Conservation (phyloP, 495 filamentous ascomycete species). For the Bombardia bombarda region DNA sequence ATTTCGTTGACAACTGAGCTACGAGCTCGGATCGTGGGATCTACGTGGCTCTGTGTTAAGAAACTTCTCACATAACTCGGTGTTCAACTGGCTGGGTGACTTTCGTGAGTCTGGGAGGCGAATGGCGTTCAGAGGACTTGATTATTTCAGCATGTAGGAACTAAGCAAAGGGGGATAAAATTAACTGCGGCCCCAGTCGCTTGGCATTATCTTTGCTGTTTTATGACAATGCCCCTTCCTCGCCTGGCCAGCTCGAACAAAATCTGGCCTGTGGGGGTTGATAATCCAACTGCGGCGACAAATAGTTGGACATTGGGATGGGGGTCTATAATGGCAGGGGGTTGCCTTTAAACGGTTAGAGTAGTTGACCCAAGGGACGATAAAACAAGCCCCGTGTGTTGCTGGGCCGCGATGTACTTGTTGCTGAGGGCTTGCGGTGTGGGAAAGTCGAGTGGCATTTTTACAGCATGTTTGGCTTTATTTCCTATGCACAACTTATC, state of each 20-base stretch:
- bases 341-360: neutral
- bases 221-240: neutral
- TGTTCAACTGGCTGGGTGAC: slow-evolving; percentile 29
- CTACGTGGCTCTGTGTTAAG: slow-evolving; percentile 14
- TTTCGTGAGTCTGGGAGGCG: slow-evolving; percentile 26
- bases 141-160: slow-evolving; percentile 21
- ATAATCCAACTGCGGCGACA: too few species aligned
- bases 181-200: slow-evolving; percentile 2
- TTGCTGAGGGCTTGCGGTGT: too few species aligned
- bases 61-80: slow-evolving; percentile 24
- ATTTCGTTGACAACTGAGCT: slow-evolving; percentile 21
- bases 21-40: slow-evolving; percentile 11
- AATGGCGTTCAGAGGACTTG: slow-evolving; percentile 25
- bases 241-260: too few species aligned
- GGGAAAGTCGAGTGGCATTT: too few species aligned
- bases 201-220: neutral
- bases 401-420: neutral
- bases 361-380: neutral
- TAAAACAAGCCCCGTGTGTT: neutral
- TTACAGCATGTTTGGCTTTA: too few species aligned
- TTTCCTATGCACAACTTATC: too few species aligned
- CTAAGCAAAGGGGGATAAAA: slow-evolving; percentile 14
- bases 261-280: too few species aligned
- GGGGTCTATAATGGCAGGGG: neutral
- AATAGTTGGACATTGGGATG: too few species aligned